A percentile compares a stretch with the other conserved stretches of the same genome.
Evolutionary conservation across 1,139 yeast species (phyloP).

Genomic region (Kodamaea alishanica): DNA sequence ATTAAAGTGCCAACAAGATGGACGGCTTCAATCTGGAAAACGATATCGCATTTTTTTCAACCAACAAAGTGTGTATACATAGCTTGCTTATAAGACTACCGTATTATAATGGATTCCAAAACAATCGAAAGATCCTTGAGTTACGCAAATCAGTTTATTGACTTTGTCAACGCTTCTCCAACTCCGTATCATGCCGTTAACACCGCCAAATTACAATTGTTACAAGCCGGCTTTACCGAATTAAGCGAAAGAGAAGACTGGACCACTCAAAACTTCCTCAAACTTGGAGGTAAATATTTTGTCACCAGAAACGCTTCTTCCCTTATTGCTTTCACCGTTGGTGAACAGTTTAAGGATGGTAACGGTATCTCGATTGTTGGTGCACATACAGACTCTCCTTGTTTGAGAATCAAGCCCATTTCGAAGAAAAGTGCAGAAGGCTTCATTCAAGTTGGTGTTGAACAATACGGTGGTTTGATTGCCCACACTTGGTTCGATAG

Average conservation of each 20-base stretch:
- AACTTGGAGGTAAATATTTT: constrained; percentile 62
- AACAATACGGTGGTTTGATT: constrained; percentile 91
- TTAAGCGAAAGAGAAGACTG: constrained; percentile 73
- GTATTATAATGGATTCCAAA: too few species aligned
- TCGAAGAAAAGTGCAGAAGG: constrained; percentile 72
- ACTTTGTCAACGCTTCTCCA: constrained; percentile 81
- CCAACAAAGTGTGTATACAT: too few species aligned
- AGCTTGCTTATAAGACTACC: too few species aligned
- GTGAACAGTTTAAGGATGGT: constrained; percentile 71
- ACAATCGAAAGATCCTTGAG: constrained; percentile 16
- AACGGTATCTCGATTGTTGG: constrained; percentile 87
- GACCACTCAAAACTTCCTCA: constrained; percentile 45
- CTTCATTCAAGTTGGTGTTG: constrained; percentile 87
- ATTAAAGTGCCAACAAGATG: too few species aligned
- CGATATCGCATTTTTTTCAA: too few species aligned
- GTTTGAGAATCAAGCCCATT: constrained; percentile 84
- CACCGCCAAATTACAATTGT: constrained; percentile 52
- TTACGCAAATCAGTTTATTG: constrained; percentile 59
- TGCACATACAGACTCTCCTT: constrained; percentile 96
- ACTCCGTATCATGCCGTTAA: constrained; percentile 94
- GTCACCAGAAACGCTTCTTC: constrained; percentile 88
- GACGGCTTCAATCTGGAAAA: too few species aligned
- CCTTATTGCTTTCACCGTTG: constrained; percentile 80
- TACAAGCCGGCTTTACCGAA: constrained; percentile 65
- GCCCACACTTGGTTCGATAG: constrained; percentile 95